These are phyloP conservation scores for Pachyrhizus erosus DNA, from an alignment of 306 rosid species.

Conservation along the genomic window DNA sequence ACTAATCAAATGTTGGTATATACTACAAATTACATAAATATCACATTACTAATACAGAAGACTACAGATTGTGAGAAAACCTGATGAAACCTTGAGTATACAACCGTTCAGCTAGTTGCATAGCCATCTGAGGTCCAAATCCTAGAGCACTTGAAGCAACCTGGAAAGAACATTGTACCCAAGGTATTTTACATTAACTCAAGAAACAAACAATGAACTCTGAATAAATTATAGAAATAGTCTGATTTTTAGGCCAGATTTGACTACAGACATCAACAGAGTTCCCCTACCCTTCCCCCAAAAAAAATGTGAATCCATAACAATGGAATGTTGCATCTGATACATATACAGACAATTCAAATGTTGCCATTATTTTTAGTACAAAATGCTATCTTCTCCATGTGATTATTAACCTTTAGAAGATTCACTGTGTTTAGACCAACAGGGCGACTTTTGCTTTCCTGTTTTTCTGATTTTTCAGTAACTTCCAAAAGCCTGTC, in stretches of 20 bases:
- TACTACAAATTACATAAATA: constrained; percentile 3
- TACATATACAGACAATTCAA: not conserved
- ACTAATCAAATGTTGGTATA: constrained; percentile 38
- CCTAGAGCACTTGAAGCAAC: constrained; percentile 97
- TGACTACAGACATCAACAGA: not conserved
- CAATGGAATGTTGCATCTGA: constrained; percentile 15
- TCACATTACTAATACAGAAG: constrained; percentile 29
- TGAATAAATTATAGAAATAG: not conserved
- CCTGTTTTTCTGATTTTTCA: constrained; percentile 85
- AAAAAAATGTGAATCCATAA: not conserved
- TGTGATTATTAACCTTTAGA: constrained; percentile 72
- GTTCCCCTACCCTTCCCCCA: not conserved
- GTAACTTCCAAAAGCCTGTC: constrained; percentile 78
- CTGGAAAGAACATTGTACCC: constrained; percentile 51
- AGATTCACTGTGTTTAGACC: constrained; percentile 98
- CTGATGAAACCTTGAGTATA: constrained; percentile 96
- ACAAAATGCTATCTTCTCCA: constrained; percentile 32
- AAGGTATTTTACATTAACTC: not conserved
- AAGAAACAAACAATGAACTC: not conserved
- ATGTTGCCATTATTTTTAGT: constrained; percentile 9
- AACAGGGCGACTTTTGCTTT: constrained; percentile 86
- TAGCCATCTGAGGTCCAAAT: constrained; percentile 93
- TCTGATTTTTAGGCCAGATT: not conserved
- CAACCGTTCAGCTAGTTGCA: constrained; percentile 96
- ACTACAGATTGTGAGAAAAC: constrained; percentile 47